Evolutionary conservation across 768 basidiomycete species (phyloP).

Genomic region (Lactarius quietus): DNA sequence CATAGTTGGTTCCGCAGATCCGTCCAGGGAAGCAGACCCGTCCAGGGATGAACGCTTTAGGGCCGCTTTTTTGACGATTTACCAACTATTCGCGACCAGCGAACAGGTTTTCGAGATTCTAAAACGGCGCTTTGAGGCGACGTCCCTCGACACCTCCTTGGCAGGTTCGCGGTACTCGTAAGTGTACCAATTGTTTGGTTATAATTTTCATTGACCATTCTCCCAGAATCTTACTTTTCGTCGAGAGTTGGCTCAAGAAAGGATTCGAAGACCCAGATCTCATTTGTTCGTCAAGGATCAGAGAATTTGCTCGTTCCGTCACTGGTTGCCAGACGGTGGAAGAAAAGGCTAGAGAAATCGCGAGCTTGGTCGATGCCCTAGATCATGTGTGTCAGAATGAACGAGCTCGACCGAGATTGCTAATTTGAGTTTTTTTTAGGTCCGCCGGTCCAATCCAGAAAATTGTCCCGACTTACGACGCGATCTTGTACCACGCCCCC

Average conservation of each 20-base stretch:
- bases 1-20: background rate
- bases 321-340: slow-evolving; percentile 10
- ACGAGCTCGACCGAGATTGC: background rate
- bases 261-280: slow-evolving; percentile 17
- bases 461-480: background rate
- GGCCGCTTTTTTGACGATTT: slow-evolving; percentile 11
- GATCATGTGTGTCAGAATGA: slow-evolving; percentile 2
- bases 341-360: slow-evolving; percentile 8
- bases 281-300: slow-evolving; percentile 6
- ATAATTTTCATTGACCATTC: background rate
- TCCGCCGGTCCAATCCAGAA: slow-evolving; percentile 6
- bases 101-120: slow-evolving; percentile 11
- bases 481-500: background rate
- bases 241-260: slow-evolving; percentile 19
- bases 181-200: background rate
- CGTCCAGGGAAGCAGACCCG: no score
- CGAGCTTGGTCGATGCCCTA: background rate
- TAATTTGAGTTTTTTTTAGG: slow-evolving; percentile 3
- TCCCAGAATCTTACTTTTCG: slow-evolving; percentile 13
- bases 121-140: slow-evolving; percentile 13
- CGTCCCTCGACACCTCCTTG: background rate
- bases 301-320: slow-evolving; percentile 1
- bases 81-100: slow-evolving; percentile 10
- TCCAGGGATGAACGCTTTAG: background rate
- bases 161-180: background rate